These are phyloP conservation scores for Tuber indicum DNA, from an alignment of 495 filamentous ascomycete species.

Conservation along the genomic window DNA sequence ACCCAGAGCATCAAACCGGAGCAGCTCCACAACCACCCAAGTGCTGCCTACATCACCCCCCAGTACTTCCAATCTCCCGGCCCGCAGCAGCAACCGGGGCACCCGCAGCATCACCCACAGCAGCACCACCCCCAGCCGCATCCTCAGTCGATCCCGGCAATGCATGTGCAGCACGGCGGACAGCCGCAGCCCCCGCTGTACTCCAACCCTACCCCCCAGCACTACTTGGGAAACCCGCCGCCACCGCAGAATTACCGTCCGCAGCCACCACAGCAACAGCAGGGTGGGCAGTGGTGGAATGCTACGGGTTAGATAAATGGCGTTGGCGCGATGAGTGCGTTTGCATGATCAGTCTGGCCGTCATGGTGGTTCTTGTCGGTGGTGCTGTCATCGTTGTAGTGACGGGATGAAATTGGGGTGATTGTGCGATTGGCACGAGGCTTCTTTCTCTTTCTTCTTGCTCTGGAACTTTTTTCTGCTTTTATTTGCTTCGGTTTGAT, in stretches of 20 bases:
- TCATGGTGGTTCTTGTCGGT: constrained; percentile 25
- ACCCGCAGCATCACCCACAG: constrained; percentile 52
- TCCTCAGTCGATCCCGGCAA: constrained; percentile 50
- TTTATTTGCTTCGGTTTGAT: constrained; percentile 45
- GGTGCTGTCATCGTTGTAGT: too few species aligned
- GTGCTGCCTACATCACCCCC: constrained; percentile 41
- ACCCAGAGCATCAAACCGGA: constrained; percentile 41
- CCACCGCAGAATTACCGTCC: constrained; percentile 47
- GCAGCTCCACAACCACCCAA: constrained; percentile 38
- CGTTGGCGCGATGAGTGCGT: constrained; percentile 13
- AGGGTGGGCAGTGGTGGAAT: constrained; percentile 38
- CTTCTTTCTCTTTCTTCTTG: constrained; percentile 27
- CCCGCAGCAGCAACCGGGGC: constrained; percentile 55
- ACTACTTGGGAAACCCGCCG: constrained; percentile 53
- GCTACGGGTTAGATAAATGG: constrained; percentile 20
- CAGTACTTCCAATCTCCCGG: constrained; percentile 49
- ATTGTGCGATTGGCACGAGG: constrained; percentile 20
- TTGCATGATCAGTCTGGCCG: constrained; percentile 15
- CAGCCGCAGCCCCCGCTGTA: constrained; percentile 54
- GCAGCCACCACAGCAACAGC: constrained; percentile 42
- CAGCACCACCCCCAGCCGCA: constrained; percentile 36
- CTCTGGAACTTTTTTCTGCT: constrained; percentile 36
- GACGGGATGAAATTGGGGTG: constrained; percentile 13
- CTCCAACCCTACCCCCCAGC: constrained; percentile 54
- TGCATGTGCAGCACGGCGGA: constrained; percentile 51